Evolutionary conservation across 2,329 filamentous ascomycete genomes (phyloP), one percentile per base, ranked within the genome.

Genomic region (Ceratocystiopsis sp.): DNA sequence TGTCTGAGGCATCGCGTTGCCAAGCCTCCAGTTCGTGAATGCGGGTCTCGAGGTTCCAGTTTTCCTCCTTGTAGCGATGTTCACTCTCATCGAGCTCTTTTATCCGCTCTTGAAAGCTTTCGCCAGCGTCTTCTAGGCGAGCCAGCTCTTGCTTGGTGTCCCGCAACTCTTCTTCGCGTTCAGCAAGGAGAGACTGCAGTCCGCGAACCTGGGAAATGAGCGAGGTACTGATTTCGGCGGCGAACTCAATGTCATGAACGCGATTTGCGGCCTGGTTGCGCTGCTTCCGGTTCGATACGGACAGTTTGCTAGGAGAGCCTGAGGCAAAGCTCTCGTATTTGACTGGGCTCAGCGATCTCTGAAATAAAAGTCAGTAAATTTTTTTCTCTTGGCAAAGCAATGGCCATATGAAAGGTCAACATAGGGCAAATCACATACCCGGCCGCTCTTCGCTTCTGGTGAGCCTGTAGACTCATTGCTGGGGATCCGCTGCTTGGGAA

Each of bases 191-290:
- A 3, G 78, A 72, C 59, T 98, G 91, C 43, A 98, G 64, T 56
- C 91, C 86, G 48, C 91, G 80, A 41, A 98, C 83, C 62, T 96
- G 91, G n/a, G 82, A 78, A 42, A 98, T 79, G 42, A 98, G 69
- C 2, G 86, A 94, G 7, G 85, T 94, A 56, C 86, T 95, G 54
- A 98, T 95, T 57, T 98, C 89, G 41, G 91, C 87, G n/a, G 89
- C 91, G 56, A 98, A 93, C 53, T 95, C 86, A 56, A 98, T 93
- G 55, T 98, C 91, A 57, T 96, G 86, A 13, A 93, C 80, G 42
- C 87, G 78, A 56, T 79, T 91, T 11, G 81, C 75, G 2, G 84
- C 83, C 57, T 95, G 89, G 53, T 96, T 96, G 44, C 91, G 75
- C 57, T 91, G 74, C 58, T 87, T 91, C 51, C 89, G 76, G 52